phyloP scores from a whole-genome alignment of 1,139 yeast species.

The Pichia norvegensis region DNA sequence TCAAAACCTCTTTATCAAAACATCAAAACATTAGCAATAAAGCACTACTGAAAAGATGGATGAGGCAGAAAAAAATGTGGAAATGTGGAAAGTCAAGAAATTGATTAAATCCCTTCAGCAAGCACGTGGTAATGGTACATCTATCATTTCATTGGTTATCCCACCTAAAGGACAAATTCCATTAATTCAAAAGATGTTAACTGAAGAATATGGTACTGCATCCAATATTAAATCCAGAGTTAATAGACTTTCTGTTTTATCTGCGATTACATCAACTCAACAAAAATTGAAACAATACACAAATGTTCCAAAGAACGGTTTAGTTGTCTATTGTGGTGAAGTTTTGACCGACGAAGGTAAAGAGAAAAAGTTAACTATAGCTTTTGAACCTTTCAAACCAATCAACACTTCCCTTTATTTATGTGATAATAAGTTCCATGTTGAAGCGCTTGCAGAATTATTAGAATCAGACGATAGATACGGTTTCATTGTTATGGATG shows the following conservation, averaged over 20 bases:
- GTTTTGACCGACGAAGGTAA: slow-evolving; percentile 95
- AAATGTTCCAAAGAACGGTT: slow-evolving; percentile 86
- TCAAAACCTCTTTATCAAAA: not conserved
- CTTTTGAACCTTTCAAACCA: slow-evolving; percentile 96
- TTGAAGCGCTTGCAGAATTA: slow-evolving; percentile 90
- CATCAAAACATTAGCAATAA: no score
- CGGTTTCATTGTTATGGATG: slow-evolving; percentile 98
- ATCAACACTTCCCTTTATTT: slow-evolving; percentile 91
- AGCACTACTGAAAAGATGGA: slow-evolving; percentile 35
- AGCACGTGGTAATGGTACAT: slow-evolving; percentile 97
- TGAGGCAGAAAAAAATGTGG: slow-evolving; percentile 87
- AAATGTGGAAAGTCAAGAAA: slow-evolving; percentile 98
- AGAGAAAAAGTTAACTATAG: slow-evolving; percentile 89
- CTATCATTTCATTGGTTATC: slow-evolving; percentile 93
- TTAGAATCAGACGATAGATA: slow-evolving; percentile 92
- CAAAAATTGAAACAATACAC: slow-evolving; percentile 88
- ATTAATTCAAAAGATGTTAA: slow-evolving; percentile 79
- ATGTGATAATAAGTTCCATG: slow-evolving; percentile 97
- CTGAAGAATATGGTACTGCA: slow-evolving; percentile 98
- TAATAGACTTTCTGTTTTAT: slow-evolving; percentile 85
- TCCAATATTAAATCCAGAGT: slow-evolving; percentile 96
- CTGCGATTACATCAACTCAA: slow-evolving; percentile 97
- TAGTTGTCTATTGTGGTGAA: slow-evolving; percentile 97
- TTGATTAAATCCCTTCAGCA: slow-evolving; percentile 74
- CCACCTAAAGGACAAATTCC: slow-evolving; percentile 95